phyloP scores from a whole-genome alignment of 2,329 filamentous ascomycete genomes.

The Neofusicoccum sp. region DNA sequence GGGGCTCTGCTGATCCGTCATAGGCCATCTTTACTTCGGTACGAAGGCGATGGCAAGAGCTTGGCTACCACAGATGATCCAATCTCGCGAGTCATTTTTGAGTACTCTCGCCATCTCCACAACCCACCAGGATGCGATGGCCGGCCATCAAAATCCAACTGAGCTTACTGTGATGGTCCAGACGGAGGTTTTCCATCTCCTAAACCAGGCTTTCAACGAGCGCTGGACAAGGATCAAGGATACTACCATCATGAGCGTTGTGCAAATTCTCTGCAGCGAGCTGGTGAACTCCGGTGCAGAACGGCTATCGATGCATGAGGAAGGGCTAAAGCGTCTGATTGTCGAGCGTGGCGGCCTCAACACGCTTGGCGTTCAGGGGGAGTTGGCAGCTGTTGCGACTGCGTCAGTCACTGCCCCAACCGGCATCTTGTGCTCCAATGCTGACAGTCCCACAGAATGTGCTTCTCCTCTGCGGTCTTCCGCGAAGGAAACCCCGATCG shows the following conservation, averaged over 20 bases:
- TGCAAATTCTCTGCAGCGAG: conserved; percentile 36
- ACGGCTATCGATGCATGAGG: conserved; percentile 28
- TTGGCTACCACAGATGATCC: conserved; percentile 37
- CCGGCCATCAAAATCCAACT: conserved; percentile 29
- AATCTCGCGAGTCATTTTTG: conserved; percentile 34
- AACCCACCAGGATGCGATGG: conserved; percentile 32
- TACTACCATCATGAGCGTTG: conserved; percentile 35
- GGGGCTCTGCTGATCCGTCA: conserved; percentile 11
- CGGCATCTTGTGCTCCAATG: neutral
- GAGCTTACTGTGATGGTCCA: conserved; percentile 29
- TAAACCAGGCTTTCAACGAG: conserved; percentile 29
- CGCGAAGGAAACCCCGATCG: conserved; percentile 27
- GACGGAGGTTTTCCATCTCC: conserved; percentile 36
- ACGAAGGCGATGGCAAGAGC: conserved; percentile 31
- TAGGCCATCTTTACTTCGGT: conserved; percentile 31
- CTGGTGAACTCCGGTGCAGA: conserved; percentile 30
- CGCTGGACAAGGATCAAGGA: conserved; percentile 28
- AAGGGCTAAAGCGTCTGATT: conserved; percentile 33
- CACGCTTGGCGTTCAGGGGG: conserved; percentile 31
- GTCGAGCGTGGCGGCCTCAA: conserved; percentile 33
- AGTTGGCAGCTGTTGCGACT: conserved; percentile 29
- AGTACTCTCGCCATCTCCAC: conserved; percentile 38
- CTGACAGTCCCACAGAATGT: conserved; percentile 18
- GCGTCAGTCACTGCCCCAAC: neutral
- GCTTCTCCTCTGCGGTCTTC: conserved; percentile 33